Evolutionary conservation across 2,329 filamentous ascomycete species (phyloP), one percentile per base, ranked within the genome.

Genomic region (Exutisphaerella laricina): DNA sequence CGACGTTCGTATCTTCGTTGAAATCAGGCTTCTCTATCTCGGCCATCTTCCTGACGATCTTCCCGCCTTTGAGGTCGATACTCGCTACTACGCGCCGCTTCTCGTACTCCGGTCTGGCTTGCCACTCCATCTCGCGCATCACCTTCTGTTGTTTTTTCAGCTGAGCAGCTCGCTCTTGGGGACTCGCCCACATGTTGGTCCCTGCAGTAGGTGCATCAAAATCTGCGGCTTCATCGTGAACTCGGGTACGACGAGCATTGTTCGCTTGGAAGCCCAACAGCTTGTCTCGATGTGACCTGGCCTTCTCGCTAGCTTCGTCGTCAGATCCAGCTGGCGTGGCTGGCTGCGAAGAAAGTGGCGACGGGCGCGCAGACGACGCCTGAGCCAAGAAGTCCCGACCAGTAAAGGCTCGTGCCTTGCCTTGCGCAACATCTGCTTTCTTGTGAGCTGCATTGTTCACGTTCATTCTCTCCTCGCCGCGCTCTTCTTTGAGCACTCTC

Each of bases 131-230:
- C 65, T 94, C 87, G 4, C 87, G 72, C 54, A 94, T 66, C 3
- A 89, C 70, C 61, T 85, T 86, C 66, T 94, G 88, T 66, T 95
- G 89, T 45, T 81, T 77, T 66, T 90, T 94, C 44, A 95, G 69
- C 62, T 92, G 87, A 51, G 81, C 72, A 1, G 88, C 89, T 30
- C 88, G 76, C 64, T 94, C 87, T 50, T 85, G 81, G 0, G 88
- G 87, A 12, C 72, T 87, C 37, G 88, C 85, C 88, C 88, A 95
- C 69, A 92, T 83, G 54, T 78, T 88, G 4, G 77, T 72, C 4
- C 80, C 78, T 22, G 70, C 64, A 57, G 39, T 71, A 0, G 80
- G 78, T 0, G 78, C 78, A 53, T 85, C 82, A 51, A 79, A 84
- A 58, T 86, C 82, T 1, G 82, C 79, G 0, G 88, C 88, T 67